Evolutionary conservation across 2,329 filamentous ascomycete genomes (phyloP), one percentile per base, ranked within the genome.

Genomic region (Clonostachys chloroleuca): DNA sequence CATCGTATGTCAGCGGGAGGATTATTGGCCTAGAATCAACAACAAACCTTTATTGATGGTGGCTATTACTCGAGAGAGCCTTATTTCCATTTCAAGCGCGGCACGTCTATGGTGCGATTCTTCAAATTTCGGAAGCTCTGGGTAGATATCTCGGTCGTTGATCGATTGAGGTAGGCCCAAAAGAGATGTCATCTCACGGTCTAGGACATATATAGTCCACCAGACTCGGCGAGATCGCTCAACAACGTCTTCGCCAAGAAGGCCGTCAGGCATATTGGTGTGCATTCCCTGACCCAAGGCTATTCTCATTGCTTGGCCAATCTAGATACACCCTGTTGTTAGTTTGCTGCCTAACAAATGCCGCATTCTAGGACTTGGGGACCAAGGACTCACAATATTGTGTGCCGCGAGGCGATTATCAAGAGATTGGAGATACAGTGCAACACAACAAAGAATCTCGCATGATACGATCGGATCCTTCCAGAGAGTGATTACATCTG

Each of bases 131-230:
- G 64, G 64, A 2, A 67, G 53, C 33, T 65, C 62, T 1, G 72
- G 69, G 8, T 70, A 65, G 1, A 81, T 68, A 40, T 80, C 72
- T n/a, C 77, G 69, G 37, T 79, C 74, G 17, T 64, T 62, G 3
- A 80, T 63, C 0, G 72, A 70, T 42, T 72, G 67, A 0, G 77
- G 76, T 1, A 77, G 51, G 0, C 77, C 77, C 70, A 79, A 76
- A 3, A 79, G 51, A 1, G 74, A 75, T 2, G 74, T 75, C 67
- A 79, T 76, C 51, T 79, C 69, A 3, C 75, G 66, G 46, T 80
- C 76, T 1, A 80, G 57, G 2, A 79, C 64, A 39, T 77, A 78
- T 0, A 77, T 64, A 0, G 77, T 79, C 75, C 75, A 80, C 74
- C 75, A 80, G 10, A 75, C 64, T 34, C 68, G 69, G 2, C 74